A percentile compares a stretch with the other conserved stretches of the same genome.
Evolutionary conservation across 2,329 filamentous ascomycete species (phyloP).

Genomic region (Cephalotrichum gorgonifer): DNA sequence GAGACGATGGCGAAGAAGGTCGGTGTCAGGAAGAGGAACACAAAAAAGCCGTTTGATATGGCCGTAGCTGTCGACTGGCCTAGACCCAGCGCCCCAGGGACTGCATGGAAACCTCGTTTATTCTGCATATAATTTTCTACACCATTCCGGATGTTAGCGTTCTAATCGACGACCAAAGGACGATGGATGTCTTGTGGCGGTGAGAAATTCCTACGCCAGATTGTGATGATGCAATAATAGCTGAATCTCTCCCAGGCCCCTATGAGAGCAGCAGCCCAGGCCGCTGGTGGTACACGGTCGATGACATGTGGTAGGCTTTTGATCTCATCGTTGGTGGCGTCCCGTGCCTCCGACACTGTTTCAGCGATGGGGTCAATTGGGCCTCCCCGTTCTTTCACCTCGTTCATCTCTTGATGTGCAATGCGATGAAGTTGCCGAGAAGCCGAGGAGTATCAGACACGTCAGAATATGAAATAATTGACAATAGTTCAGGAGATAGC

Average conservation of each 20-base stretch:
- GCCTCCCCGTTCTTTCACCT: too few relatives aligned
- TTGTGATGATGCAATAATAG: neutral
- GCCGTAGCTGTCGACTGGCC: constrained; percentile 37
- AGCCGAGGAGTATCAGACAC: too few relatives aligned
- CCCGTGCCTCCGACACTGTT: neutral
- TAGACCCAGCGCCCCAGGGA: constrained; percentile 37
- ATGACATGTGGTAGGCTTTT: neutral
- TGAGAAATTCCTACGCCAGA: neutral
- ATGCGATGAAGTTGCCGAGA: too few relatives aligned
- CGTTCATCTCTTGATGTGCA: too few relatives aligned
- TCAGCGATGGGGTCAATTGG: too few relatives aligned
- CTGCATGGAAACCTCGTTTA: constrained; percentile 14
- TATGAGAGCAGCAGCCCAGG: neutral
- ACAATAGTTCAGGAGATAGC: too few relatives aligned
- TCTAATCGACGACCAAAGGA: too few relatives aligned
- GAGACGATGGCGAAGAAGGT: constrained; percentile 48
- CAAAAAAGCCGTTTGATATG: constrained; percentile 34
- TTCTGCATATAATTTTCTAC: constrained; percentile 32
- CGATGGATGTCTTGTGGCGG: neutral
- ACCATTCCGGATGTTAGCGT: neutral
- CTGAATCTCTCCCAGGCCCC: neutral
- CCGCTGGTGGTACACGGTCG: neutral
- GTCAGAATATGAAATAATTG: too few relatives aligned
- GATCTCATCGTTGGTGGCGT: constrained; percentile 1
- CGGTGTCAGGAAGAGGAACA: constrained; percentile 41